Evolutionary conservation across 306 rosid species (phyloP).

Genomic region (Neltuma alba): DNA sequence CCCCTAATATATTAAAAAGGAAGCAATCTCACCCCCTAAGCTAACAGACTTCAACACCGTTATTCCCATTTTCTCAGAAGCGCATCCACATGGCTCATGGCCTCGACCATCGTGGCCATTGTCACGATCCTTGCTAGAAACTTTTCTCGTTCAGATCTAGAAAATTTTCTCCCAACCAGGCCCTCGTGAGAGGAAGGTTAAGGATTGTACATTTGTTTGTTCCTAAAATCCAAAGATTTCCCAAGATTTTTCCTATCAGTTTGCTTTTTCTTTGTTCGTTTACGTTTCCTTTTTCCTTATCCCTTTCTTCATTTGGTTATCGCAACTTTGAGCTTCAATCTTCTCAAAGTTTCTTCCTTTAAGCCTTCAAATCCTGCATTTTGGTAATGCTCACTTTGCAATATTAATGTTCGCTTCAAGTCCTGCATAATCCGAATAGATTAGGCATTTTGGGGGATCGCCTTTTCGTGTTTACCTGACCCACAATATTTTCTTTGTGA

Average conservation of each 20-base stretch:
- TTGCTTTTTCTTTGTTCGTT: background rate
- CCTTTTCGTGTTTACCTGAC: constrained; percentile 12
- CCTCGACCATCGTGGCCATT: too few relatives aligned
- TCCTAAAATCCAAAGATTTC: background rate
- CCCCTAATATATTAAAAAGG: too few relatives aligned
- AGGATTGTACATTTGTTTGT: background rate
- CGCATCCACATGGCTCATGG: too few relatives aligned
- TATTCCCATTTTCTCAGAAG: too few relatives aligned
- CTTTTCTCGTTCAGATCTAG: too few relatives aligned
- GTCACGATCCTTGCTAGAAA: too few relatives aligned
- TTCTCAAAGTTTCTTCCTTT: constrained; percentile 23
- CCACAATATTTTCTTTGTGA: constrained; percentile 7
- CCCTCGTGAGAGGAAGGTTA: background rate
- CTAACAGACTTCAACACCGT: too few relatives aligned
- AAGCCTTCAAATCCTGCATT: background rate
- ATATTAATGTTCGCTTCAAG: too few relatives aligned
- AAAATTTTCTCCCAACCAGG: too few relatives aligned
- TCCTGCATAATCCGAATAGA: background rate
- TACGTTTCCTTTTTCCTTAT: background rate
- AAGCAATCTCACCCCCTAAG: too few relatives aligned
- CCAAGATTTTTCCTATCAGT: too few relatives aligned
- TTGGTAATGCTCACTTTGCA: too few relatives aligned
- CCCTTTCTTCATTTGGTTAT: background rate
- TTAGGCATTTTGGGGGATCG: constrained; percentile 7
- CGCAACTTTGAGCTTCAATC: background rate